Evolutionary conservation across 257 asterid genomes (phyloP), one percentile per base, ranked within the genome.

Genomic region (Solanum chilense): DNA sequence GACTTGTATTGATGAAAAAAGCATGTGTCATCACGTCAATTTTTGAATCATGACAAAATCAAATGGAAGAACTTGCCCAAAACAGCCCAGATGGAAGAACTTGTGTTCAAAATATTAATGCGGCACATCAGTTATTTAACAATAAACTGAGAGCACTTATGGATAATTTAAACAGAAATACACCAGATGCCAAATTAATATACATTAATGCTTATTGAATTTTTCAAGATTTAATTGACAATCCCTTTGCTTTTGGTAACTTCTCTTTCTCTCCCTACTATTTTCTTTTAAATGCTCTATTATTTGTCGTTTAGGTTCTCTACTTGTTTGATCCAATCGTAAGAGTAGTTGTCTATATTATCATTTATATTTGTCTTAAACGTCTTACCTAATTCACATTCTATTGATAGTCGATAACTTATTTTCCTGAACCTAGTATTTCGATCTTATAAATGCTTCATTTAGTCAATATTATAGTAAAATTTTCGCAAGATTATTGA

Each of bases 61-160:
- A 2, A 58, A 12, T 98, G 98, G 33, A 96, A 96, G 47, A 96
- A 94, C 9, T 76, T 96, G 98, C 99, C 5, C 99, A 96, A 87
- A 94, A 94, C 81, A 96, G 99, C 92, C 92, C 94, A 0, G 99
- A 96, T 69, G 99, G 99, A 0, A 31, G 41, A 1, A 95, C 98
- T 4, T 96, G 99, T 64, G 98, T 90, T 2, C 85, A 62, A 20
- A 93, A 95, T 84, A 94, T 95, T 74, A 95, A 96, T 87, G 35
- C 85, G n/a, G 99, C 99, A 0, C 91, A 92, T 82, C 94, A 93
- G 89, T 82, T 96, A 25, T 96, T 95, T 90, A 96, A 96, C 90
- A 90, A 39, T 90, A 91, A 88, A 16, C 89, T 96, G 42, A 94
- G 88, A 88, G 90, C 86, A 27, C 87, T 96, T 35, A 98, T 95